Evolutionary conservation across 768 basidiomycete genomes (phyloP), one percentile per base, ranked within the genome.

Genomic region (Hericium coralloides): DNA sequence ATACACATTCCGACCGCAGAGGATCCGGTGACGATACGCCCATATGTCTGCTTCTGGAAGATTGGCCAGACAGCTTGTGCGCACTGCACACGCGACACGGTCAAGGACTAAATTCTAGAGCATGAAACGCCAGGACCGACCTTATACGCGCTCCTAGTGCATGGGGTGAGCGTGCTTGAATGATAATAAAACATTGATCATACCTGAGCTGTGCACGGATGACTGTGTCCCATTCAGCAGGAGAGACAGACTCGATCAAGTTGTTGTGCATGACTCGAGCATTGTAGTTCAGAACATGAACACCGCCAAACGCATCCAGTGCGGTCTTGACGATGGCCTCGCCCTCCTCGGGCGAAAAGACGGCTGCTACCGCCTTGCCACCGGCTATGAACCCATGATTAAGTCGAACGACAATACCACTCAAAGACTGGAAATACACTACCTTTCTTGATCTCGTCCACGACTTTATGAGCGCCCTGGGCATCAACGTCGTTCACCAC

Each of bases 21-120:
- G 58, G 84, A 81, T n/a, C 94, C 98, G 31, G 90, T 95, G 53
- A 98, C 81, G 65, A 99, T 94, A 47, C 97, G 84, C 26, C 97
- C 97, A 67, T 85, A 97, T 72, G 92, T 93, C 69, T 98, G 95
- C 73, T 93, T 88, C 71, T 89, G 88, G 82, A 99, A 98, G 63
- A 92, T 74, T 0, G 95, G 93, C 97, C 97, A 99, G 23, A 91
- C 87, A 5, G 95, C 97, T 67, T 95, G 90, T 26, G 83, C 86
- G 61, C 92, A 94, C 89, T 93, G 58, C 7, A n/a, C 50, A 17
- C 9, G 41, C 4, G 5, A 9, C 17, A 20, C 20, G 17, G 47
- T 53, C 49, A 58, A 45, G 31, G 23, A 8, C 8, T 31, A 37
- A 2, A 38, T n/a, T 25, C 37, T 47, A 59, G 39, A 49, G 41